phyloP scores from a whole-genome alignment of 73 alveolate genomes.

The Paramecium caudatum region DNA sequence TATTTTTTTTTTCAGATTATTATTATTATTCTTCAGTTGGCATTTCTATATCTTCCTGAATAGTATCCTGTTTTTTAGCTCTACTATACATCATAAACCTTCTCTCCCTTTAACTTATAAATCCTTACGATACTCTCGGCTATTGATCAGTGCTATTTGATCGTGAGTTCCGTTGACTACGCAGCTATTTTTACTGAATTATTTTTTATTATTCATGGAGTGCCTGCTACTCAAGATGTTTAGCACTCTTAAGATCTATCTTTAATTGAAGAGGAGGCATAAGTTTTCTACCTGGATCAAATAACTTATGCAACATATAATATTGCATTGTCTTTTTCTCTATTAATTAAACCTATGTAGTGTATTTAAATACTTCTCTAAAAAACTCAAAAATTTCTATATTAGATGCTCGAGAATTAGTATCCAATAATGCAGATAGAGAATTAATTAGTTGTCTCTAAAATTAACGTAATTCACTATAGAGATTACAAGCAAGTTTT shows the following conservation, averaged over 20 bases:
- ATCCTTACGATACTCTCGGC: conserved; percentile 26
- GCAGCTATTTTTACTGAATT: not conserved
- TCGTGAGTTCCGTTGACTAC: conserved; percentile 11
- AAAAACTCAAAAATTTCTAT: conserved; percentile 55
- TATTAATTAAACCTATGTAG: conserved; percentile 24
- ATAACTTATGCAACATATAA: conserved; percentile 53
- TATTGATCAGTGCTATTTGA: not conserved
- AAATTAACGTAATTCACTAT: conserved; percentile 40
- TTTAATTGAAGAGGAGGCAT: conserved; percentile 55
- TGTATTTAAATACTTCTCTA: conserved; percentile 18
- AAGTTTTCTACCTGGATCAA: conserved; percentile 47
- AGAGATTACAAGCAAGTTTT: conserved; percentile 55
- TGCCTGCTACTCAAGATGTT: conserved; percentile 45
- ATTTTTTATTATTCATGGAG: conserved; percentile 34
- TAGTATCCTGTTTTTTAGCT: conserved; percentile 13
- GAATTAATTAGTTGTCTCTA: conserved; percentile 32
- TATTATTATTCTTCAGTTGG: conserved; percentile 32
- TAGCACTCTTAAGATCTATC: conserved; percentile 57
- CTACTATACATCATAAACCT: conserved; percentile 32
- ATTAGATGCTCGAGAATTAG: conserved; percentile 21
- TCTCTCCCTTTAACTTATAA: conserved; percentile 31
- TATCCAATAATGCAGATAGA: conserved; percentile 28
- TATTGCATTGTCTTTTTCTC: conserved; percentile 52
- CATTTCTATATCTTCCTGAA: conserved; percentile 17
- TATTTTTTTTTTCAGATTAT: not conserved